Base-by-base conservation (phyloP, 495 filamentous ascomycete genomes). In the Cryomyces minteri region DNA sequence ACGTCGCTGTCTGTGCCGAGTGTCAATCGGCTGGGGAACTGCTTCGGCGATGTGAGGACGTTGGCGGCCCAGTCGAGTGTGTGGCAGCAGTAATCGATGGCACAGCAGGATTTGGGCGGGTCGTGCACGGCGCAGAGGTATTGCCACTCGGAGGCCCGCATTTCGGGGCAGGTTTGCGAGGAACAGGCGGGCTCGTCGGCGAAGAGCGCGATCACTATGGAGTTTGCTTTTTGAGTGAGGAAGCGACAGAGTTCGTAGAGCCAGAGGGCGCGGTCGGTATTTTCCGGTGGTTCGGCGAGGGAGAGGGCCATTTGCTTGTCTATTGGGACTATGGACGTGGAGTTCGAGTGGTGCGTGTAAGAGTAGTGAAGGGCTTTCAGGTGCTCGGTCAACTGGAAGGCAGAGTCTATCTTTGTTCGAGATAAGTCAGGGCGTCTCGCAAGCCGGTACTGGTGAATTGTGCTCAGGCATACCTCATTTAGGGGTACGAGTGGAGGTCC, bases 121-220 rank as follows among this genome's bases (percentile, higher is more conserved):
- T 95, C 88, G 60, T 96, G 92, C 0, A 96, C 92, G 36, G 90
- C 90, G 67, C 90, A 98, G 50, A 98, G 77, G 56, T 95, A 98
- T 62, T 98, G 90, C 90, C 90, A 98, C 66, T 98, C 90, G 41
- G 78, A 83, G 4, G 92, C 90, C 51, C 92, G 87, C 90, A 98
- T 98, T 62, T 98, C 92, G 31, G 87, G 84, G 57, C 90, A 98
- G 4, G 92, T 93, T 42, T 68, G 62, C 5, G 82, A 68, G 39
- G 84, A 88, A 62, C 90, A 98, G 6, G 87, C 78, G 5, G 87
- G 87, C 44, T 69, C 69, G 61, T 96, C 92, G 54, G 84, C 80
- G 54, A 95, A 84, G 56, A 98, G 87, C 45, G 82, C 84, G 45
- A 94, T 76, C 54, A 98, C 79, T 39, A 98, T 69, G 47, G 75